phyloP scores from a whole-genome alignment of 345 rosid genomes.

The Lagerstroemia speciosa region DNA sequence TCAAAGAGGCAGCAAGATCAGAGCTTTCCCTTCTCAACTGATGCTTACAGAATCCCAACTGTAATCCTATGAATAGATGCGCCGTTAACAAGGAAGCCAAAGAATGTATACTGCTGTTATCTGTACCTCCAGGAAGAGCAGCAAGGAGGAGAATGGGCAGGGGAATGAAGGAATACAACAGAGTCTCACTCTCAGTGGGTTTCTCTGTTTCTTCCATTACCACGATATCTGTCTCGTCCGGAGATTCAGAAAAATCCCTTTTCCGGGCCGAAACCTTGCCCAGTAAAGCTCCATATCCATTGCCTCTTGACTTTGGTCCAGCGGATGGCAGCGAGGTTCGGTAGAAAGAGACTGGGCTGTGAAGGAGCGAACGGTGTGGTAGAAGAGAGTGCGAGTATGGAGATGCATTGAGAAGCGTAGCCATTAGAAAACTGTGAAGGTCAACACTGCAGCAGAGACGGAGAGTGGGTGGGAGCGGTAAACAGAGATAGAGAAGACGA shows the following conservation, averaged over 20 bases:
- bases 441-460: slow-evolving; percentile 5
- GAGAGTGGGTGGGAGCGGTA: slow-evolving; percentile 1
- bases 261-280: slow-evolving; percentile 17
- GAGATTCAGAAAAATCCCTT: slow-evolving; percentile 13
- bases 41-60: too few relatives aligned
- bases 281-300: slow-evolving; percentile 8
- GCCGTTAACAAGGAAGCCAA: too few relatives aligned
- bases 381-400: slow-evolving; percentile 15
- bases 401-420: slow-evolving; percentile 24
- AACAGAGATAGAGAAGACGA: slow-evolving; percentile 9
- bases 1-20: too few relatives aligned
- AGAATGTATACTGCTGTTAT: background rate
- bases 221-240: slow-evolving; percentile 5
- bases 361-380: slow-evolving; percentile 11
- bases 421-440: background rate
- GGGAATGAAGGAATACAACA: slow-evolving; percentile 61
- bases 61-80: too few relatives aligned
- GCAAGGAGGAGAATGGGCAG: slow-evolving; percentile 54
- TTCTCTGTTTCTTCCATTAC: slow-evolving; percentile 12
- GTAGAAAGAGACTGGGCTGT: slow-evolving; percentile 12
- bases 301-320: background rate
- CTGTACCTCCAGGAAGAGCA: slow-evolving; percentile 82
- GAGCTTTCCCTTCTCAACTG: too few relatives aligned
- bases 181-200: slow-evolving; percentile 31
- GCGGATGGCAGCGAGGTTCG: slow-evolving; percentile 7